Percentiles rank a stretch among this genome's conserved stretches.
Evolutionary conservation across 129 eudicot species (phyloP).

Genomic region (Escallonia rubra): DNA sequence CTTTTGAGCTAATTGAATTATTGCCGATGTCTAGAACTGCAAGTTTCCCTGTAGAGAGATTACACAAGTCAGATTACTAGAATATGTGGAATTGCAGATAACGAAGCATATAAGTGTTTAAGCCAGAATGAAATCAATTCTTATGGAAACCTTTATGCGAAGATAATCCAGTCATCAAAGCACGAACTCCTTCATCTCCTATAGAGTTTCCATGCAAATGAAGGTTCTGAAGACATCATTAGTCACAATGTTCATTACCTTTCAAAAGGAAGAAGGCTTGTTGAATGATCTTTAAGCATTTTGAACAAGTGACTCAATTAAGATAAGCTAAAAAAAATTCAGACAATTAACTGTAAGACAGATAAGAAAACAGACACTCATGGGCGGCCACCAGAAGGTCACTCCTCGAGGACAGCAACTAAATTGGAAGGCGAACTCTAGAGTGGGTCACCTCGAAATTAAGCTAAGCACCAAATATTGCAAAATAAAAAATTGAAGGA

Average conservation of each 20-base stretch:
- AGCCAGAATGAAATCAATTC: not conserved
- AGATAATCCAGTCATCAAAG: conserved; percentile 71
- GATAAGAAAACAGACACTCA: too few relatives aligned
- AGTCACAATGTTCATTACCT: conserved; percentile 9
- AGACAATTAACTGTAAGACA: too few relatives aligned
- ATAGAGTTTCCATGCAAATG: conserved; percentile 80
- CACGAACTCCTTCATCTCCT: conserved; percentile 93
- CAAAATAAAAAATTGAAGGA: too few relatives aligned
- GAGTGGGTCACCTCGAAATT: too few relatives aligned
- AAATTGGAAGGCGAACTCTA: too few relatives aligned
- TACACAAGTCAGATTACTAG: conserved; percentile 23
- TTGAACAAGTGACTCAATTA: too few relatives aligned
- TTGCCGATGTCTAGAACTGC: conserved; percentile 70
- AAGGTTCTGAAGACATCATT: conserved; percentile 59
- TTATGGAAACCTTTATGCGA: conserved; percentile 55
- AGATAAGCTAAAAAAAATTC: too few relatives aligned
- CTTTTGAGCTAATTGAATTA: conserved; percentile 69
- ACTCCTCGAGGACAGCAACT: too few relatives aligned
- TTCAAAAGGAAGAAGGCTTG: too few relatives aligned
- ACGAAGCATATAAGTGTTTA: not conserved
- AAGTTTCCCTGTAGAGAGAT: conserved; percentile 52
- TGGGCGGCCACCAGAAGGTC: too few relatives aligned
- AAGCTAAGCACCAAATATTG: too few relatives aligned
- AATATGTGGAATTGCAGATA: conserved; percentile 11
- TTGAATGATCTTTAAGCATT: too few relatives aligned